A percentile compares a stretch with the other conserved stretches of the same genome.
Evolutionary conservation across 2,329 filamentous ascomycete species (phyloP).

Genomic region (Myriosclerotinia curreyana): DNA sequence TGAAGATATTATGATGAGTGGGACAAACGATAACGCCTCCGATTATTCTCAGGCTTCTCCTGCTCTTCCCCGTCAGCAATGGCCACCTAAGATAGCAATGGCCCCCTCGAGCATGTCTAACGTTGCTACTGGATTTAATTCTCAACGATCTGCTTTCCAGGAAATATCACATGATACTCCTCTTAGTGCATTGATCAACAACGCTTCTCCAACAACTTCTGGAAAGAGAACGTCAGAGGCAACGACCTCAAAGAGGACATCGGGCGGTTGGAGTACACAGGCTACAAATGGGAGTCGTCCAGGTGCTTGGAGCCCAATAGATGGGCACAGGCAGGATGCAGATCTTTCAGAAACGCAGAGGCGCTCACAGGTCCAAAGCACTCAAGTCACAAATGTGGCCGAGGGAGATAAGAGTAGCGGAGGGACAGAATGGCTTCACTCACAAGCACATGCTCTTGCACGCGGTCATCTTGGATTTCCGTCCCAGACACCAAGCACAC

Average conservation of each 20-base stretch:
- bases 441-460: conserved; percentile 53
- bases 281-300: conserved; percentile 60
- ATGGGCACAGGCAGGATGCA: conserved; percentile 32
- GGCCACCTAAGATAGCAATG: conserved; percentile 40
- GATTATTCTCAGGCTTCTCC: conserved; percentile 45
- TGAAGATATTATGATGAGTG: conserved; percentile 62
- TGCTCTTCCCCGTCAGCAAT: conserved; percentile 48
- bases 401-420: conserved; percentile 47
- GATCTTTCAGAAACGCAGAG: conserved; percentile 52
- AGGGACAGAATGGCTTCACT: conserved; percentile 53
- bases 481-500: conserved; percentile 37
- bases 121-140: conserved; percentile 45
- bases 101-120: conserved; percentile 41
- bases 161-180: conserved; percentile 56
- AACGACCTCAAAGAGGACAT: conserved; percentile 34
- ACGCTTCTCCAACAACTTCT: conserved; percentile 81
- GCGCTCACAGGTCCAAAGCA: conserved; percentile 30
- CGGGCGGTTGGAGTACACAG: conserved; percentile 66
- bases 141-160: conserved; percentile 57
- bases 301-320: conserved; percentile 35
- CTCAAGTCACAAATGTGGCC: conserved; percentile 21
- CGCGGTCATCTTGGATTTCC: conserved; percentile 40
- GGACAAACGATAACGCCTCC: conserved; percentile 44
- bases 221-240: conserved; percentile 72
- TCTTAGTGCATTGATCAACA: conserved; percentile 65